These are phyloP conservation scores for Stephanodiscus triporus DNA, from an alignment of 108 stramenopile species.

Conservation along the genomic window DNA sequence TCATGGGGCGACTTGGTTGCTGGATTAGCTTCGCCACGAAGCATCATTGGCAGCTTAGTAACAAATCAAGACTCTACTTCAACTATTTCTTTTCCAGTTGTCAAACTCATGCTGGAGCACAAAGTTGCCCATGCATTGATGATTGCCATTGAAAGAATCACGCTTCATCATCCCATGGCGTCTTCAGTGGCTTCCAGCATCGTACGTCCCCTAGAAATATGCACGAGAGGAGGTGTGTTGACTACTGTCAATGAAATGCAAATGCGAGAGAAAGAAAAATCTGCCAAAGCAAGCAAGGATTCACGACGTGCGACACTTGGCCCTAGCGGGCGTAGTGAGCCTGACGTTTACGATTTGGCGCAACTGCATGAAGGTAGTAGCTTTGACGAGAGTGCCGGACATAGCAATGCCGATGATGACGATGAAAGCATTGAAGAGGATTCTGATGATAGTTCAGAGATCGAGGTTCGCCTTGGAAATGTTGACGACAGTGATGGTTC, in stretches of 20 bases:
- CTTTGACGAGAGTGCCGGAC: slow-evolving; percentile 38
- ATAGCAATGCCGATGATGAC: slow-evolving; percentile 28
- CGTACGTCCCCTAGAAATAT: slow-evolving; percentile 85
- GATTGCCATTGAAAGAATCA: slow-evolving; percentile 71
- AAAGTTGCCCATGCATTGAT: slow-evolving; percentile 84
- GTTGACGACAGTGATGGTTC: slow-evolving; percentile 41
- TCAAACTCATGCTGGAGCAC: slow-evolving; percentile 81
- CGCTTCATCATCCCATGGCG: slow-evolving; percentile 76
- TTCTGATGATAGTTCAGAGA: slow-evolving; percentile 34
- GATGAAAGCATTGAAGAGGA: slow-evolving; percentile 39
- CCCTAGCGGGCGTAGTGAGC: slow-evolving; percentile 44
- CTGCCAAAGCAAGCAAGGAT: slow-evolving; percentile 5
- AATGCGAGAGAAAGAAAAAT: slow-evolving; percentile 54
- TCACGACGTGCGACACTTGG: slow-evolving; percentile 39
- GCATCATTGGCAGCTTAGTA: slow-evolving; percentile 29
- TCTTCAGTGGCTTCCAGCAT: slow-evolving; percentile 43
- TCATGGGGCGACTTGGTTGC: slow-evolving; percentile 58
- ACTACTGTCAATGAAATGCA: slow-evolving; percentile 62
- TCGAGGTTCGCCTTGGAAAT: slow-evolving; percentile 38
- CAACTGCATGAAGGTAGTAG: slow-evolving; percentile 15
- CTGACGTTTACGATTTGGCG: slow-evolving; percentile 64
- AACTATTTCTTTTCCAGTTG: slow-evolving; percentile 79
- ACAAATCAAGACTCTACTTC: slow-evolving; percentile 55
- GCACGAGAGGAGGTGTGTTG: slow-evolving; percentile 70
- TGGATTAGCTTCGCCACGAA: slow-evolving; percentile 85